A percentile compares a stretch with the other conserved stretches of the same genome.
Conservation (phyloP, 805 yeast species). For the Nakazawaea peltata region DNA sequence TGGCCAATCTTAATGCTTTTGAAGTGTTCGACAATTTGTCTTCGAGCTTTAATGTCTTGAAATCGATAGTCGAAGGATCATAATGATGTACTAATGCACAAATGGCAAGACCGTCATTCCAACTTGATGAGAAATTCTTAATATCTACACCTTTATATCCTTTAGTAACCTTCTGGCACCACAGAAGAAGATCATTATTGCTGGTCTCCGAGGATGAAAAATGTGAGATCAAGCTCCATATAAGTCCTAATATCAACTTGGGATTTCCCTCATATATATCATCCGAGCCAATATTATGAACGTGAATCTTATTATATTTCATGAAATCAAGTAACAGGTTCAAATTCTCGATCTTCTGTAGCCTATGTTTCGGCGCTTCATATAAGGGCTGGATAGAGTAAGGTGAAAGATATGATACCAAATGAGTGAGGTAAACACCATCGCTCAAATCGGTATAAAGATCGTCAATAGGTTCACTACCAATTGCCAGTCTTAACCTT, state of each 20-base stretch:
- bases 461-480: conserved; percentile 15
- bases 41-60: conserved; percentile 18
- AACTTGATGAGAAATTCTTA: conserved; percentile 43
- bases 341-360: conserved; percentile 41
- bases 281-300: conserved; percentile 38
- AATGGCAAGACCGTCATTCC: conserved; percentile 46
- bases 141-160: conserved; percentile 28
- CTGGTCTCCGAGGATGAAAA: conserved; percentile 28
- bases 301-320: conserved; percentile 27
- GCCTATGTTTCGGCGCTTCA: conserved; percentile 29
- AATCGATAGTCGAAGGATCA: conserved; percentile 32
- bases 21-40: conserved; percentile 24
- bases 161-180: conserved; percentile 44
- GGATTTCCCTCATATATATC: conserved; percentile 40
- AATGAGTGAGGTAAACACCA: conserved; percentile 30
- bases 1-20: conserved; percentile 33
- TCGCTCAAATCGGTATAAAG: conserved; percentile 28
- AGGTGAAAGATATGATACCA: conserved; percentile 25
- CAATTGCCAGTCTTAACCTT: conserved; percentile 18
- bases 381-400: conserved; percentile 18
- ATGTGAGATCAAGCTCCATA: conserved; percentile 40
- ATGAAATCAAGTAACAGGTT: conserved; percentile 33
- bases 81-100: conserved; percentile 34
- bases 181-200: conserved; percentile 28
- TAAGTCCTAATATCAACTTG: conserved; percentile 37